Evolutionary conservation across 108 stramenopile genomes (phyloP).

Genomic region (Aurantiochytrium sp.): DNA sequence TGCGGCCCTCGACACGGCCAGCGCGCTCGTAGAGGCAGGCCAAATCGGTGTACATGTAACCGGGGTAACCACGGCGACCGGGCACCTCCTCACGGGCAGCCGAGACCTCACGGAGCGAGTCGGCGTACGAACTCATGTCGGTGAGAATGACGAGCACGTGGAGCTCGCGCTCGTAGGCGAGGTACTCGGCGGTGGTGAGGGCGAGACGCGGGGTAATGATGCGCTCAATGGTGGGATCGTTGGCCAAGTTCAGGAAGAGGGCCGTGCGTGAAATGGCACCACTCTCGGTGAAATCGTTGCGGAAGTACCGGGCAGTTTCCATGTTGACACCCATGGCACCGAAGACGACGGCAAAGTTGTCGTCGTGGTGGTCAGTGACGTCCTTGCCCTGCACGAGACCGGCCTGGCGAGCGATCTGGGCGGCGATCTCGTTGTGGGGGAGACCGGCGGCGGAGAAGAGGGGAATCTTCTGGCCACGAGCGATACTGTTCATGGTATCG

Average conservation of each 20-base stretch:
- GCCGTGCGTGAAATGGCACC: conserved; percentile 98
- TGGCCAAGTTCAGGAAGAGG: conserved; percentile 96
- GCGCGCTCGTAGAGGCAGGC: conserved; percentile 99
- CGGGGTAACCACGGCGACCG: conserved; percentile 98
- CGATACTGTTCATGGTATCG: conserved; percentile 99
- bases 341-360: conserved; percentile 99
- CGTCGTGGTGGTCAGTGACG: conserved; percentile 87
- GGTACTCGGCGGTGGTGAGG: conserved; percentile 95
- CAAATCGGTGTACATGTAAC: conserved; percentile 99
- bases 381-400: conserved; percentile 94
- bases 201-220: conserved; percentile 98
- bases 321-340: conserved; percentile 99
- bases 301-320: conserved; percentile 99
- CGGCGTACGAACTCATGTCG: conserved; percentile 98
- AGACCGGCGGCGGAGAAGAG: conserved; percentile 99
- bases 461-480: conserved; percentile 99
- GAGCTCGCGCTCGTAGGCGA: conserved; percentile 97
- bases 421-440: conserved; percentile 99
- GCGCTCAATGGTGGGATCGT: conserved; percentile 99
- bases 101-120: conserved; percentile 97
- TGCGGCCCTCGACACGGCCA: conserved; percentile 93
- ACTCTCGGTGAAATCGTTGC: conserved; percentile 95
- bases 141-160: conserved; percentile 98
- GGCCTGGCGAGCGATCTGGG: conserved; percentile 98
- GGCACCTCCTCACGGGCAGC: conserved; percentile 99